Evolutionary conservation across 108 stramenopile genomes (phyloP).

Genomic region (Pseudonitzschia pungens): DNA sequence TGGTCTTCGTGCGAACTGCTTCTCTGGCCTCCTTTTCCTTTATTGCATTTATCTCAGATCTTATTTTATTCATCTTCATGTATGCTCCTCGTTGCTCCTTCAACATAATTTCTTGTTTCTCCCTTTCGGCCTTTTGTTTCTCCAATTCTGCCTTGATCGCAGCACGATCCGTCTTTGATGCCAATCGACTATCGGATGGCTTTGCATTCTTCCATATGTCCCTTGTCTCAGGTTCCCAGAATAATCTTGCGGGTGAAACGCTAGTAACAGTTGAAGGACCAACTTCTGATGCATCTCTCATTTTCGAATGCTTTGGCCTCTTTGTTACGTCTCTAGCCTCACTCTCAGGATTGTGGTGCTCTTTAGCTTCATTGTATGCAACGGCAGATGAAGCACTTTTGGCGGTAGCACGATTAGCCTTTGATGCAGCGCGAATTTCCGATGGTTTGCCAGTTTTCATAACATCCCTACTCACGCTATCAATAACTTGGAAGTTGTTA

Average conservation of each 20-base stretch:
- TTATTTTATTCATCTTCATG: constrained; percentile 28
- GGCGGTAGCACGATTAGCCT: background rate
- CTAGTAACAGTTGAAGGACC: background rate
- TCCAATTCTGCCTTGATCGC: constrained; percentile 6
- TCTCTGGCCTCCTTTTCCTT: constrained; percentile 17
- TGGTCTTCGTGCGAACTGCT: background rate
- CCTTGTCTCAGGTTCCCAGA: background rate
- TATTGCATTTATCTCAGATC: constrained; percentile 29
- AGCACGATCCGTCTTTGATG: constrained; percentile 13
- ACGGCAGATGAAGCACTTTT: background rate
- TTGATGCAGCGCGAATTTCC: constrained; percentile 30
- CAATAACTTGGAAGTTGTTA: too few species aligned
- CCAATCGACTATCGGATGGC: constrained; percentile 32
- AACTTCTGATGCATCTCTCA: background rate
- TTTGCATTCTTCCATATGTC: constrained; percentile 10
- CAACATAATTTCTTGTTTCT: constrained; percentile 5
- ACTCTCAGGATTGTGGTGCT: too few species aligned
- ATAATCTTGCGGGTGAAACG: too few species aligned
- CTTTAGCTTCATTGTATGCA: background rate
- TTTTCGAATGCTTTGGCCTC: background rate
- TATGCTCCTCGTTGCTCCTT: constrained; percentile 18
- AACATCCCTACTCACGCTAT: background rate
- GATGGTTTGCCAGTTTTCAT: constrained; percentile 27
- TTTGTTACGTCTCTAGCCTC: background rate
- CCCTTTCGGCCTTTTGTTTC: background rate